These are phyloP conservation scores for Huntiella savannae DNA, from an alignment of 2,329 filamentous ascomycete species.

Conservation along the genomic window DNA sequence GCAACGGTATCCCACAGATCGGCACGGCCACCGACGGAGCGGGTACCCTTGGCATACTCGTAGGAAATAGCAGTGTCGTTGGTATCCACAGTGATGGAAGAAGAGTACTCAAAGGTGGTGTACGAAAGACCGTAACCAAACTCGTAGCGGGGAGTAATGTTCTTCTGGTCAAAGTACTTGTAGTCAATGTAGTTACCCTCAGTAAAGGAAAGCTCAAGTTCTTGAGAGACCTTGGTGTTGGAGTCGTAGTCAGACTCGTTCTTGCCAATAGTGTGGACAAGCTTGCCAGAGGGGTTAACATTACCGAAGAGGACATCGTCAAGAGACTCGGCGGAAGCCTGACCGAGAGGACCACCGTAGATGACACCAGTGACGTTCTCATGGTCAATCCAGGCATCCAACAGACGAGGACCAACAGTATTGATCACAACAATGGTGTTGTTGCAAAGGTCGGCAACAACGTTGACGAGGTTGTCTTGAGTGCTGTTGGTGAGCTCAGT, in stretches of 20 bases:
- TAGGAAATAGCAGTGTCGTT: slow-evolving; percentile 21
- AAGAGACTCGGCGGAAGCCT: slow-evolving; percentile 38
- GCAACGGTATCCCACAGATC: slow-evolving; percentile 34
- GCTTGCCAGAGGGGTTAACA: slow-evolving; percentile 34
- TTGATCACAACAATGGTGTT: slow-evolving; percentile 48
- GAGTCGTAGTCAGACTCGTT: slow-evolving; percentile 41
- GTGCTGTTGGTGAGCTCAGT: slow-evolving; percentile 44
- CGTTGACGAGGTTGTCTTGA: slow-evolving; percentile 35
- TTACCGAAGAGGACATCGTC: slow-evolving; percentile 39
- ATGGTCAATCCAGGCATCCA: slow-evolving; percentile 43
- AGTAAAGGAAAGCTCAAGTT: slow-evolving; percentile 30
- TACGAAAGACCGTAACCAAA: slow-evolving; percentile 39
- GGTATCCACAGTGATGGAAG: slow-evolving; percentile 22
- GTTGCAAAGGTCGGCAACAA: slow-evolving; percentile 37
- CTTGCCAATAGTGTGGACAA: slow-evolving; percentile 42
- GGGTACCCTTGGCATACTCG: slow-evolving; percentile 15
- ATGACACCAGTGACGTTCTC: slow-evolving; percentile 45
- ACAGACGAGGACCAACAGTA: slow-evolving; percentile 40
- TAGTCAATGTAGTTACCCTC: slow-evolving; percentile 36
- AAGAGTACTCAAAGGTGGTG: slow-evolving; percentile 30
- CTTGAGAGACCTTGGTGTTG: slow-evolving; percentile 27
- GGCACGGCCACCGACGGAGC: slow-evolving; percentile 30
- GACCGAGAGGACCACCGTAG: slow-evolving; percentile 44
- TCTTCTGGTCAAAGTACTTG: slow-evolving; percentile 30
- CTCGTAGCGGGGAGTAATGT: slow-evolving; percentile 31